Base-by-base conservation (phyloP, 116 monocot genomes). In the Posidonia oceanica region DNA sequence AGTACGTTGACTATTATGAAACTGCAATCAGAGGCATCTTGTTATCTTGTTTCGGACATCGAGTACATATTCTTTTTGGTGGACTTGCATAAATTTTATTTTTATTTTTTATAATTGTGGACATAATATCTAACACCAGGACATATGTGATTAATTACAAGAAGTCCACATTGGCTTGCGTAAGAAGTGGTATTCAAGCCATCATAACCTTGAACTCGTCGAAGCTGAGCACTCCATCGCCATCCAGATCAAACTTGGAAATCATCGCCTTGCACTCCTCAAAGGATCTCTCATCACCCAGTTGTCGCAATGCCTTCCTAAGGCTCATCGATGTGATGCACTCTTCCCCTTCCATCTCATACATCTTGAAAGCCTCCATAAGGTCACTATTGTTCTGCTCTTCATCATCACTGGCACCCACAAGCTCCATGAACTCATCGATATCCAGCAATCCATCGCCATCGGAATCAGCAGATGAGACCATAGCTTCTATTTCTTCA, bases 241-340 rank as follows among this genome's bases (percentile, higher is more conserved):
- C 78, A 29, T 82, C 55, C 8, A 78, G 62, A 56, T 75, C 82
- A 36, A 75, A 78, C 72, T 68, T 57, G n/a, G 67, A 39, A 29
- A 78, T 82, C 82, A 82, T 78, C 36, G n/a, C 48, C 61, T 7
- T 36, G 57, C 82, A 82, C 68, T 82, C 78, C n/a, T 78, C 68
- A 14, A 75, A 13, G 20, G 23, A 29, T 52, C 20, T 68, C 1
- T 40, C 36, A 6, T 65, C 60, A 3, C 82, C 82, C 0, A 78
- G 68, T 42, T 16, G 39, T 10, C 62, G 48, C 1, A 82, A 57
- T 67, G 61, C 64, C 42, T 74, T 56, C 21, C 63, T 71, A 39
- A 78, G 75, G 53, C 82, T 82, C 14, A 14, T 16, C 6, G 82
- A 41, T 13, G 78, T 82, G 61, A 82, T 82, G 70, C 55, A 75